Evolutionary conservation across 495 filamentous ascomycete genomes (phyloP).

Genomic region (Neurospora hispaniola): DNA sequence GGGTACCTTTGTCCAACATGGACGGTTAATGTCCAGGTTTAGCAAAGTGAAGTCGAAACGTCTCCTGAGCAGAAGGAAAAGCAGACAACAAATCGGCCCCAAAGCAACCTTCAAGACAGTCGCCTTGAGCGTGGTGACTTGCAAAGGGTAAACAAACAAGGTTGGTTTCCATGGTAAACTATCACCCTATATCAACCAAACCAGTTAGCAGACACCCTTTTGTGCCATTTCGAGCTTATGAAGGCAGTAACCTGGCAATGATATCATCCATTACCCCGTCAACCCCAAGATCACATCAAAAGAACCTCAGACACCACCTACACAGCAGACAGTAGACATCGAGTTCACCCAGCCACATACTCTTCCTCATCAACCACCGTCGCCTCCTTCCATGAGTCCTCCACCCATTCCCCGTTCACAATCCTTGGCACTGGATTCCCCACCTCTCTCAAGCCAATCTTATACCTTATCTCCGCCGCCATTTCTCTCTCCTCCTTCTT

Average conservation of each 20-base stretch:
- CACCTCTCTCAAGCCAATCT: slow-evolving; percentile 21
- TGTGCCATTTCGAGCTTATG: background rate
- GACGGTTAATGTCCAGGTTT: background rate
- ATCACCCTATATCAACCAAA: background rate
- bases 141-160: background rate
- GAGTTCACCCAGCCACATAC: slow-evolving; percentile 22
- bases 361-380: slow-evolving; percentile 78
- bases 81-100: background rate
- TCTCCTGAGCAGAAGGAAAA: background rate
- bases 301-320: background rate
- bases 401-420: slow-evolving; percentile 62
- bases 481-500: slow-evolving; percentile 16
- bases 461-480: slow-evolving; percentile 33
- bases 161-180: background rate
- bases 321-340: background rate
- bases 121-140: background rate
- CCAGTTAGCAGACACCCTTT: background rate
- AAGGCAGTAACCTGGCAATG: background rate
- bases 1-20: background rate
- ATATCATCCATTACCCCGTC: background rate
- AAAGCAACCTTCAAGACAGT: background rate
- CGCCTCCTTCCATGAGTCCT: slow-evolving; percentile 65
- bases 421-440: slow-evolving; percentile 53
- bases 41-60: background rate
- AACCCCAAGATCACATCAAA: background rate